phyloP scores from a whole-genome alignment of 2,329 filamentous ascomycete genomes.

The Botrytis squamosa region DNA sequence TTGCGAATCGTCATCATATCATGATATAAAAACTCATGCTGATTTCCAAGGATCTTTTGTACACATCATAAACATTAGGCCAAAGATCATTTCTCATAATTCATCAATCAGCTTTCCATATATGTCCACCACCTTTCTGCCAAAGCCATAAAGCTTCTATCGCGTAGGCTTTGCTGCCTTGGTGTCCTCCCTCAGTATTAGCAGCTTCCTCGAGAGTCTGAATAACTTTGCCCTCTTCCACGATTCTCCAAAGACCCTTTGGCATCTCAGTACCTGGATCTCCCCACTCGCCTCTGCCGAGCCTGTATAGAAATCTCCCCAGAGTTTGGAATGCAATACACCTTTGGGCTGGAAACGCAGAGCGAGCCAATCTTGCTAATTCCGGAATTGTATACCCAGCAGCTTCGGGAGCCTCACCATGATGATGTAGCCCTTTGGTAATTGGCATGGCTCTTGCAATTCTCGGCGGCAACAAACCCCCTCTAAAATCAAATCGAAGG shows the following conservation, averaged over 20 bases:
- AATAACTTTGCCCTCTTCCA: conserved; percentile 75
- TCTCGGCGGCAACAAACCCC: conserved; percentile 74
- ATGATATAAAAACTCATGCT: not conserved
- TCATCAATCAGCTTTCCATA: conserved; percentile 35
- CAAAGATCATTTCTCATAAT: not conserved
- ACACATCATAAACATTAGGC: not conserved
- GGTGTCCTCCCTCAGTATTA: conserved; percentile 63
- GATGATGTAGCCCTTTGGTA: conserved; percentile 84
- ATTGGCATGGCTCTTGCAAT: conserved; percentile 72
- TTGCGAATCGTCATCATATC: not conserved
- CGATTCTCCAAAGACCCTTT: conserved; percentile 76
- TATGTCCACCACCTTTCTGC: conserved; percentile 46
- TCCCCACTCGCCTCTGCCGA: conserved; percentile 72
- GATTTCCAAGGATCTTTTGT: not conserved
- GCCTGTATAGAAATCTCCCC: conserved; percentile 77
- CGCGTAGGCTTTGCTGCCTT: conserved; percentile 80
- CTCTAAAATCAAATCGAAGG: conserved; percentile 86
- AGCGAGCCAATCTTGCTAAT: conserved; percentile 75
- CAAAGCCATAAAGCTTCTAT: conserved; percentile 83
- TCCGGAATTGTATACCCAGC: conserved; percentile 93
- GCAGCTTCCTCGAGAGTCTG: conserved; percentile 77
- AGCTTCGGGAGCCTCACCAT: conserved; percentile 86
- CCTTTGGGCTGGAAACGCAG: conserved; percentile 78
- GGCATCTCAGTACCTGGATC: conserved; percentile 66
- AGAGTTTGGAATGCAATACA: conserved; percentile 91